Evolutionary conservation across 805 yeast genomes (phyloP).

Genomic region (Lipomyces yamanashiensis): DNA sequence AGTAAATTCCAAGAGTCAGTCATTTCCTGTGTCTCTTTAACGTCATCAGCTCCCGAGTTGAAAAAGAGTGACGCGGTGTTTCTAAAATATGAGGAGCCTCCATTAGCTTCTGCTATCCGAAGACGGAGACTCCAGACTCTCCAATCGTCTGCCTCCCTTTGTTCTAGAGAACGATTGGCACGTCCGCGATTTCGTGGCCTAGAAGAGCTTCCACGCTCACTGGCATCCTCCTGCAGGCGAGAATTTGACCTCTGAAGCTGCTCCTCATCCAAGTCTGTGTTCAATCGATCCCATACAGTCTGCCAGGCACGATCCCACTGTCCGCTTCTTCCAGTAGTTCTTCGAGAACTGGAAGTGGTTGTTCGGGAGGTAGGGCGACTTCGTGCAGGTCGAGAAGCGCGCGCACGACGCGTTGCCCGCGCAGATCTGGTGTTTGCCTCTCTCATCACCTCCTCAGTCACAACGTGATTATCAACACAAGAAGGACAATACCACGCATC

Average conservation of each 20-base stretch:
- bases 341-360: not conserved
- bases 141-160: constrained; percentile 23
- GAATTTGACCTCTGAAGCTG: not conserved
- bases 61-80: constrained; percentile 29
- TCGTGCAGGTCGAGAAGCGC: constrained; percentile 6
- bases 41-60: constrained; percentile 8
- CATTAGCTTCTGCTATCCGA: constrained; percentile 26
- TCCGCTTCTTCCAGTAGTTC: not conserved
- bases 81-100: constrained; percentile 26
- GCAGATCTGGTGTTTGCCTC: constrained; percentile 19
- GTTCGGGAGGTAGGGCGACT: constrained; percentile 2
- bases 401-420: constrained; percentile 16
- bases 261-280: constrained; percentile 21
- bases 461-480: constrained; percentile 39
- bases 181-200: not conserved
- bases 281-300: constrained; percentile 33
- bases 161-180: constrained; percentile 3
- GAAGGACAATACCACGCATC: constrained; percentile 45
- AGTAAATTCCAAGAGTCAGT: constrained; percentile 43
- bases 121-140: constrained; percentile 26
- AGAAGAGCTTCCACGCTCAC: not conserved
- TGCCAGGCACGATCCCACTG: constrained; percentile 38
- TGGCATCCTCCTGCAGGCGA: not conserved
- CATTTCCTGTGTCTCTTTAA: constrained; percentile 38
- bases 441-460: constrained; percentile 27